phyloP scores from a whole-genome alignment of 352 stramenopile species.

The Globisporangium paddicum region DNA sequence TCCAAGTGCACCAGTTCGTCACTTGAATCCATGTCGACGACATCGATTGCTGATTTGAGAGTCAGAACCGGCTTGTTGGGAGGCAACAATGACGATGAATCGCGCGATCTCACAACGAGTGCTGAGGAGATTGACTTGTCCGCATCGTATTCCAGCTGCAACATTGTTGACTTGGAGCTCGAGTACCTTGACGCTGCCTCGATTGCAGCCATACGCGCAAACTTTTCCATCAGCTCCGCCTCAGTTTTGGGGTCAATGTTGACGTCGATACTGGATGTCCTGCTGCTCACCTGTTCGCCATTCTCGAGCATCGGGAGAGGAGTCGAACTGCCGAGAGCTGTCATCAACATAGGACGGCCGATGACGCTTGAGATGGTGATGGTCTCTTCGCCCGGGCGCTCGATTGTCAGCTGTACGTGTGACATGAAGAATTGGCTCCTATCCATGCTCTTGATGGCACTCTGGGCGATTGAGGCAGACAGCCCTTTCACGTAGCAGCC shows the following conservation, averaged over 20 bases:
- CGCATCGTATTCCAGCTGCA: constrained; percentile 32
- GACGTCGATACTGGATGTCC: constrained; percentile 25
- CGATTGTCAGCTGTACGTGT: constrained; percentile 64
- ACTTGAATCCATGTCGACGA: constrained; percentile 18
- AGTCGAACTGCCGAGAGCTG: constrained; percentile 23
- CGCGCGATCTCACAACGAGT: constrained; percentile 9
- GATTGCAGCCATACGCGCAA: constrained; percentile 49
- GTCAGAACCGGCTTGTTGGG: constrained; percentile 24
- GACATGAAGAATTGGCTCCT: constrained; percentile 57
- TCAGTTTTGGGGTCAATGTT: constrained; percentile 40
- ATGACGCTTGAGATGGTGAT: constrained; percentile 81
- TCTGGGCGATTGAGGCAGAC: constrained; percentile 58
- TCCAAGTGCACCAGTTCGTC: constrained; percentile 22
- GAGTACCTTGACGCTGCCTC: constrained; percentile 35
- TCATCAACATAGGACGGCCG: constrained; percentile 49
- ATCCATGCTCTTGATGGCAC: constrained; percentile 59
- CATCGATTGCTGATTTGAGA: constrained; percentile 16
- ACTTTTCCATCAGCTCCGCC: constrained; percentile 58
- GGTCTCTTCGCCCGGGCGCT: constrained; percentile 55
- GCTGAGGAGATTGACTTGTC: constrained; percentile 6
- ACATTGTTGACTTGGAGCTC: constrained; percentile 24
- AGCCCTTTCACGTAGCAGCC: constrained; percentile 72
- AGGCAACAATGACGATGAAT: too few relatives aligned
- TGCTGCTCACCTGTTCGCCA: constrained; percentile 21
- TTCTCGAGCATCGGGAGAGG: constrained; percentile 43